phyloP scores from a whole-genome alignment of 2,329 filamentous ascomycete species.

The Penicillium sclerotigenum region DNA sequence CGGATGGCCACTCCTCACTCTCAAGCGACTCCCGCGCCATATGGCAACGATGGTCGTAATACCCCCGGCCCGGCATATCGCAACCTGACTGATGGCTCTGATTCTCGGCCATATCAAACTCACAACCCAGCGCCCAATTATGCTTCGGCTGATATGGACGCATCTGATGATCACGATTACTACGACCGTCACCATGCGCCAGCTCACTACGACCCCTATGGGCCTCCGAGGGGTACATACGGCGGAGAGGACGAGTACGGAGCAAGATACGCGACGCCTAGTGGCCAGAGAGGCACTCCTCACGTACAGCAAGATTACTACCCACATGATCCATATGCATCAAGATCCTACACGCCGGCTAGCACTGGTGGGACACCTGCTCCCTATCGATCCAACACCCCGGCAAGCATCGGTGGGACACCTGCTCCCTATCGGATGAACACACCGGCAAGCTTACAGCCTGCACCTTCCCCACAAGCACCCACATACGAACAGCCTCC shows the following conservation, averaged over 20 bases:
- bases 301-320: slow-evolving; percentile 1
- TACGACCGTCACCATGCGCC: slow-evolving; percentile 1
- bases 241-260: slow-evolving; percentile 1
- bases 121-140: slow-evolving; percentile 23
- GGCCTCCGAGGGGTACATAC: neutral
- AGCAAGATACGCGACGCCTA: neutral
- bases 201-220: slow-evolving; percentile 14
- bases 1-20: slow-evolving; percentile 26
- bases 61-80: slow-evolving; percentile 18
- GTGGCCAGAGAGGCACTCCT: neutral
- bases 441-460: slow-evolving; percentile 16
- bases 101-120: slow-evolving; percentile 17
- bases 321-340: slow-evolving; percentile 1
- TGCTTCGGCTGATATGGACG: slow-evolving; percentile 11
- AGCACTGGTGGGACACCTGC: slow-evolving; percentile 5
- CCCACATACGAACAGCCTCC: slow-evolving; percentile 2
- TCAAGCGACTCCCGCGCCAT: slow-evolving; percentile 24
- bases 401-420: slow-evolving; percentile 11
- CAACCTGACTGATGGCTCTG: slow-evolving; percentile 16
- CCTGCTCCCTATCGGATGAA: slow-evolving; percentile 10
- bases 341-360: slow-evolving; percentile 11
- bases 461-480: slow-evolving; percentile 11
- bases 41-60: slow-evolving; percentile 21
- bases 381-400: slow-evolving; percentile 13
- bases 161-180: neutral